Evolutionary conservation across 306 rosid species (phyloP).

Genomic region (Prunus mume): DNA sequence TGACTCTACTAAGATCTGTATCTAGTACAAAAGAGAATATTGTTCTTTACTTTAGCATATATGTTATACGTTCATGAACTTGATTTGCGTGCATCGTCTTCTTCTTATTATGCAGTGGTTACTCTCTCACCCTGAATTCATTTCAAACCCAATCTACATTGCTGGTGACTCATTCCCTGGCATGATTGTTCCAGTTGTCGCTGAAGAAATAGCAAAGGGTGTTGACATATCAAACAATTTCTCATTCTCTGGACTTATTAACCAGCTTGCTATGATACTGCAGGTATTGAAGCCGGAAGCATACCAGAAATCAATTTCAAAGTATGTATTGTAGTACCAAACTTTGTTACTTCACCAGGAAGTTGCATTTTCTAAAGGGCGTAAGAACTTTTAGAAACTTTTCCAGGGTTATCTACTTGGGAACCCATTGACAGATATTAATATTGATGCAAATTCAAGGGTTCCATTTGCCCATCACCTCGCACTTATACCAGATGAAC

Average conservation of each 20-base stretch:
- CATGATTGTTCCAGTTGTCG: conserved; percentile 23
- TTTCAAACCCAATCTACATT: conserved; percentile 22
- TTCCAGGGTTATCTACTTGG: conserved; percentile 36
- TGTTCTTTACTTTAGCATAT: background rate
- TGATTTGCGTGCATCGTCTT: background rate
- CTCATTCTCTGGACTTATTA: background rate
- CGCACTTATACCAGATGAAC: conserved; percentile 40
- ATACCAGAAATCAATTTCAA: conserved; percentile 20
- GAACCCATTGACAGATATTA: conserved; percentile 15
- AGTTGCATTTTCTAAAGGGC: background rate
- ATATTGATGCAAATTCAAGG: conserved; percentile 10
- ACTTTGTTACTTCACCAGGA: background rate
- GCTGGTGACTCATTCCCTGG: conserved; percentile 38
- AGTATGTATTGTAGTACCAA: conserved; percentile 11
- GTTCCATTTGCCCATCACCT: conserved; percentile 22
- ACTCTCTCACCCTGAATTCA: conserved; percentile 26
- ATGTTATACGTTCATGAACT: background rate
- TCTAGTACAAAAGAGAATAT: background rate
- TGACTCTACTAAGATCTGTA: background rate
- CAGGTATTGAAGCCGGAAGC: conserved; percentile 27
- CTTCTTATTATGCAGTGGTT: conserved; percentile 28
- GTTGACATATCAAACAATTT: background rate
- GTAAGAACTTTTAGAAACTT: background rate
- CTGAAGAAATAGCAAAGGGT: conserved; percentile 25
- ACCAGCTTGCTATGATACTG: background rate